Base-by-base conservation (phyloP, 306 rosid species). In the Trifolium dubium region DNA sequence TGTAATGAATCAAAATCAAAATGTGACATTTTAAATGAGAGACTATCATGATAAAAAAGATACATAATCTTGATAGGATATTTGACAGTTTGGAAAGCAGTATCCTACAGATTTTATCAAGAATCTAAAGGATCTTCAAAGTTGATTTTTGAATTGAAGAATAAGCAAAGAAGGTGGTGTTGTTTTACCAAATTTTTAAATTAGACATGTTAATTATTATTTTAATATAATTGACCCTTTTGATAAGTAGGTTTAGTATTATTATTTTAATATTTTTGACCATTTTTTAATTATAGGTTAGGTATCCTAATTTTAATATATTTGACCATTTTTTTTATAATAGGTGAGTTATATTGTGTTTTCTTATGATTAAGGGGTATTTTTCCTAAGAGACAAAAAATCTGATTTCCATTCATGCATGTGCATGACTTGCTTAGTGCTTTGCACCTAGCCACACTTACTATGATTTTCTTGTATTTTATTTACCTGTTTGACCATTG, bases 31-130 rank as follows among this genome's bases (percentile, higher is more conserved):
- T 88, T 84, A 85, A 89, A 81, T 67, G 85, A 72, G 75, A 77
- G 69, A 30, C 64, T 78, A 83, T 87, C 66, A 56, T 67, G 74
- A 75, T 74, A 81, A n/a, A 62, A 62, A 74, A 69, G 79, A 75
- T 75, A 74, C 67, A 88, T 61, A 85, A 90, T 85, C 88, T 82
- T 72, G 69, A 35, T 60, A 47, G 60, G 34, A 86, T 85, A 87
- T 84, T 71, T 79, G 95, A 90, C 92, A 83, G 92, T 76, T 87
- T 82, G 89, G 90, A 92, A 92, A 88, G 88, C 10, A 59, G 83
- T 85, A 92, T 86, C 90, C 80, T 72, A 83, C 83, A 83, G 92
- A 89, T 92, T 87, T 86, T 86, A 69, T 82, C 39, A 37, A 86
- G 80, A 86, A 87, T 92, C 96, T 90, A 46, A 7, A 72, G 75